These are phyloP conservation scores for Skeletonema grethae DNA, from an alignment of 108 stramenopile species.

Conservation along the genomic window DNA sequence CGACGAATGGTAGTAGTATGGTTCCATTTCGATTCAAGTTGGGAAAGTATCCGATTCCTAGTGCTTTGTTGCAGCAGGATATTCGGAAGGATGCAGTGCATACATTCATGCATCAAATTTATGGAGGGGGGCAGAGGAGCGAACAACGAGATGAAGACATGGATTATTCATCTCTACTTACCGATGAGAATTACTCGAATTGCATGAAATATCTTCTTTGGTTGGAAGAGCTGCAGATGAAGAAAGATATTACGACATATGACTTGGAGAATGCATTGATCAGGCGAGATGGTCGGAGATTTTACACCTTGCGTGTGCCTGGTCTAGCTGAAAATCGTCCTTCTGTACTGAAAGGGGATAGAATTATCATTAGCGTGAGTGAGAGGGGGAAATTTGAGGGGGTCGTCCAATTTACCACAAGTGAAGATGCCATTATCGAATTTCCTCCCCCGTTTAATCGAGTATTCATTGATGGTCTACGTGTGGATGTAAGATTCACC, in stretches of 20 bases:
- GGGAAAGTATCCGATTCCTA: neutral
- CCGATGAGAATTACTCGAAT: constrained; percentile 33
- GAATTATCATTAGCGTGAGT: constrained; percentile 30
- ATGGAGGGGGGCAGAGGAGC: constrained; percentile 10
- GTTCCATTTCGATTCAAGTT: neutral
- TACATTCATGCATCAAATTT: constrained; percentile 11
- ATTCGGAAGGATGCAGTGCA: neutral
- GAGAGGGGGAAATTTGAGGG: constrained; percentile 41
- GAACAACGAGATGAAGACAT: neutral
- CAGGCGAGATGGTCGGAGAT: constrained; percentile 19
- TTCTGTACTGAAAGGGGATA: constrained; percentile 64
- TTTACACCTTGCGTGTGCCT: constrained; percentile 43
- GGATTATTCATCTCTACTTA: constrained; percentile 22
- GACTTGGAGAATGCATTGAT: constrained; percentile 39
- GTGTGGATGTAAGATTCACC: constrained; percentile 62
- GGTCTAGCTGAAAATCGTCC: constrained; percentile 69
- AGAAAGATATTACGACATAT: constrained; percentile 22
- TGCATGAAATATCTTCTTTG: constrained; percentile 57
- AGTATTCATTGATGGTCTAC: constrained; percentile 22
- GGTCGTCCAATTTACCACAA: constrained; percentile 32
- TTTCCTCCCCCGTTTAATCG: constrained; percentile 40
- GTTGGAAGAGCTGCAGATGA: constrained; percentile 52
- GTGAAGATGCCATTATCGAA: constrained; percentile 44
- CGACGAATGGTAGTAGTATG: neutral
- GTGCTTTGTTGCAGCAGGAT: neutral